These are phyloP conservation scores for Cyclotella cryptica DNA, from an alignment of 108 stramenopile genomes.

Conservation along the genomic window DNA sequence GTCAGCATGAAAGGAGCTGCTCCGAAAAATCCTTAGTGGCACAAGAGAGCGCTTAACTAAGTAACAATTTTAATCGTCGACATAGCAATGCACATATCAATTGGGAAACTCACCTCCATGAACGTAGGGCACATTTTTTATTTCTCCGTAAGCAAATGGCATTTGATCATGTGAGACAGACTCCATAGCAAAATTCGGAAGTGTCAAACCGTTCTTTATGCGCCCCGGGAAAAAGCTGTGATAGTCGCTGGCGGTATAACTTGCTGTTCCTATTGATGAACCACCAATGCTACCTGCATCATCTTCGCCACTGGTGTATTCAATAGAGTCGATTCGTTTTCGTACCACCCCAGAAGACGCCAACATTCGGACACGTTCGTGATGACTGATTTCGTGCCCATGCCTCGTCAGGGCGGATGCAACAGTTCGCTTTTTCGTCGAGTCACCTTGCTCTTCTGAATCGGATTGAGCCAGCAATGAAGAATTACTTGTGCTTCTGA, in stretches of 20 bases:
- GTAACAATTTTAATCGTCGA: neutral
- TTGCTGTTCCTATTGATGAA: slow-evolving; percentile 20
- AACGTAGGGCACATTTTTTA: slow-evolving; percentile 76
- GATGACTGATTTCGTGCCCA: slow-evolving; percentile 45
- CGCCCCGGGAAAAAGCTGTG: slow-evolving; percentile 12
- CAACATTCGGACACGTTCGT: slow-evolving; percentile 52
- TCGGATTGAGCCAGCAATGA: slow-evolving; percentile 32
- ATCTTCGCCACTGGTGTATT: slow-evolving; percentile 17
- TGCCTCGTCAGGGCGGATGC: slow-evolving; percentile 42
- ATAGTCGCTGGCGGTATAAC: slow-evolving; percentile 11
- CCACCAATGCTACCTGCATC: slow-evolving; percentile 24
- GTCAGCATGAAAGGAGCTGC: slow-evolving; percentile 88
- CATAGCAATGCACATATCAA: neutral
- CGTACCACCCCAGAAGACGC: slow-evolving; percentile 21
- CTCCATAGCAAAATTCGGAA: slow-evolving; percentile 62
- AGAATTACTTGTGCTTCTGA: slow-evolving; percentile 40
- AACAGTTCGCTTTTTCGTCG: slow-evolving; percentile 18
- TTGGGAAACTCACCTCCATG: slow-evolving; percentile 58
- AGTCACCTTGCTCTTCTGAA: slow-evolving; percentile 9
- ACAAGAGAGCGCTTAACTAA: neutral
- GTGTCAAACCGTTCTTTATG: slow-evolving; percentile 40
- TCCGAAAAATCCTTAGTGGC: slow-evolving; percentile 71
- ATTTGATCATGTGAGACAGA: slow-evolving; percentile 75
- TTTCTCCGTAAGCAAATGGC: slow-evolving; percentile 64
- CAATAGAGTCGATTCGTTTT: neutral